Evolutionary conservation across 805 yeast genomes (phyloP), one percentile per base, ranked within the genome.

Genomic region (Pichia nakasei): DNA sequence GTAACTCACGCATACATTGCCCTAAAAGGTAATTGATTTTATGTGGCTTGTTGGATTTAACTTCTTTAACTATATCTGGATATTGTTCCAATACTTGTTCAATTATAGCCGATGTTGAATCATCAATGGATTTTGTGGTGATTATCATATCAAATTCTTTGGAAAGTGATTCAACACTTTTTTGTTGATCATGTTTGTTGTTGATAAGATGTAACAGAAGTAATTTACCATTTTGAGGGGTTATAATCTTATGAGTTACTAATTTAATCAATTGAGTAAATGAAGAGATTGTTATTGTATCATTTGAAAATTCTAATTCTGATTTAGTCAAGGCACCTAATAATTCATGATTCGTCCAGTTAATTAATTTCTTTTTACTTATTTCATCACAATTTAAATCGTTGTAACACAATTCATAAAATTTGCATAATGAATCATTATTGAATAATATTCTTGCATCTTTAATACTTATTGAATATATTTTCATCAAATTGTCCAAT

Each of bases 1-100:
- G 83, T 2, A 86, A 75, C 44, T 71, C 66, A 54, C 78, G 77
- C 95, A 93, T 86, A 18, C 87, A 94, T 56, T 76, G 76, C 1
- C 97, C 97, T 4, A 93, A 72, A 44, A 93, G 66, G 54, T 69
- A 85, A 54, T 87, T 85, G n/a, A 91, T 54, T 12, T 88, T 76
- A 31, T 74, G 75, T 35, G 65, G 62, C 50, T 75, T 77, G 43
- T 80, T 79, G 2, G 88, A 53, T 20, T 58, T 58, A 22, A 87
- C 70, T 41, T 75, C 75, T 18, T 67, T 62, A 3, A 84, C 85
- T 17, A 82, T 74, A 17, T 74, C 75, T 0, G 68, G 68, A 52
- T 82, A 64, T 7, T 64, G 62, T 0, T 50, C 52, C 0, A 65
- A 37, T 36, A 68, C 56, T 1, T 52, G 49, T 2, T 57, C 48